Percentiles rank a stretch among this genome's conserved stretches.
Conservation (phyloP, 768 basidiomycete genomes). For the Mycena belliarum region DNA sequence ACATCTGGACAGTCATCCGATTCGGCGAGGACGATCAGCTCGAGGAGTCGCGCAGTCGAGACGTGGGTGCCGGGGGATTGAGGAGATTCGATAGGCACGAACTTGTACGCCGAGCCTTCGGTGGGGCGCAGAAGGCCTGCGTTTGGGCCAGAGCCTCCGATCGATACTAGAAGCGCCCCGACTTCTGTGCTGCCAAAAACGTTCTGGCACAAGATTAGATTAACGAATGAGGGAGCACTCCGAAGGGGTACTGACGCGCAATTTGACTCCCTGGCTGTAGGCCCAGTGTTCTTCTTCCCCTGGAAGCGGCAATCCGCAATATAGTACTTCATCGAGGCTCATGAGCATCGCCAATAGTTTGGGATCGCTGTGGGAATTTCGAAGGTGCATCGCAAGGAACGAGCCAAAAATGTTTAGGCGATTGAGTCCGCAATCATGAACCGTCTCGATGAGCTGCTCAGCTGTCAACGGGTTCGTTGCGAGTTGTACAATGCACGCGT, state of each 20-base stretch:
- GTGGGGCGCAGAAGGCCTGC: slow-evolving; percentile 56
- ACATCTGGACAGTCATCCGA: slow-evolving; percentile 70
- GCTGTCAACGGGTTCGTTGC: slow-evolving; percentile 48
- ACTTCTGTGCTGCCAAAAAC: slow-evolving; percentile 83
- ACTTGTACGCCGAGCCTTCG: slow-evolving; percentile 67
- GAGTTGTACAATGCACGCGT: slow-evolving; percentile 39
- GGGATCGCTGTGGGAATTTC: slow-evolving; percentile 57
- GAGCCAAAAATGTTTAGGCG: slow-evolving; percentile 75
- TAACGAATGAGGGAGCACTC: neutral
- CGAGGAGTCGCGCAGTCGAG: slow-evolving; percentile 57
- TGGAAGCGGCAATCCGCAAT: slow-evolving; percentile 63
- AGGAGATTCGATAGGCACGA: slow-evolving; percentile 53
- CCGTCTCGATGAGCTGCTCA: slow-evolving; percentile 72
- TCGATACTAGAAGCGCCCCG: slow-evolving; percentile 67
- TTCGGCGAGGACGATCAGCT: slow-evolving; percentile 67
- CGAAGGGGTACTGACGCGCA: slow-evolving; percentile 54
- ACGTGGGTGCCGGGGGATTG: slow-evolving; percentile 47
- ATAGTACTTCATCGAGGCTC: slow-evolving; percentile 63
- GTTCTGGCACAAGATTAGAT: slow-evolving; percentile 45
- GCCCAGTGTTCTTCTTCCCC: slow-evolving; percentile 76
- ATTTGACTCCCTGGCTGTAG: slow-evolving; percentile 58
- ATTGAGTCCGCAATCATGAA: slow-evolving; percentile 65
- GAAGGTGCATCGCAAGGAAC: slow-evolving; percentile 66
- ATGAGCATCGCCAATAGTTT: slow-evolving; percentile 59
- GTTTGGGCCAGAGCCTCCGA: slow-evolving; percentile 52